Conservation (phyloP, 2,329 filamentous ascomycete genomes). For the Rhynchosporium graminicola region DNA sequence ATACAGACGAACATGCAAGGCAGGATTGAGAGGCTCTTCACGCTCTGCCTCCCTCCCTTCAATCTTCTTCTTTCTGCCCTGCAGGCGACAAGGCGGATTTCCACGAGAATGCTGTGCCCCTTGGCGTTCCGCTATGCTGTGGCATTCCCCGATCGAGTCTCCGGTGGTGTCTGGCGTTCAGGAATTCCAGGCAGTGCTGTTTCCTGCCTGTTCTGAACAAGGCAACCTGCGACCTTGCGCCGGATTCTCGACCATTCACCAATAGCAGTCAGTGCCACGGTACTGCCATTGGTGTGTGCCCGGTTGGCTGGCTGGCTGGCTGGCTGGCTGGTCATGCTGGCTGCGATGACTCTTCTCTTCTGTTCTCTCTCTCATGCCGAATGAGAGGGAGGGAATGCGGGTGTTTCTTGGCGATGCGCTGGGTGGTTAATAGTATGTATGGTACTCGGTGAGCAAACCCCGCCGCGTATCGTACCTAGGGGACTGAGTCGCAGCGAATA, state of each 20-base stretch:
- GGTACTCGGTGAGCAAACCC: too few relatives aligned
- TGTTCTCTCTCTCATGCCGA: background rate
- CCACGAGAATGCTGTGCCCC: conserved; percentile 16
- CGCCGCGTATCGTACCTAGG: too few relatives aligned
- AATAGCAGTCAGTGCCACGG: conserved; percentile 13
- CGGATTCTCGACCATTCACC: conserved; percentile 9
- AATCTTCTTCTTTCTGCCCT: background rate
- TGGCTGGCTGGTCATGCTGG: background rate
- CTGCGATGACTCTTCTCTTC: conserved; percentile 26
- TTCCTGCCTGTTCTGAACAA: background rate
- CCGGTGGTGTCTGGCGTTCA: too few relatives aligned
- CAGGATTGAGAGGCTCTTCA: too few relatives aligned
- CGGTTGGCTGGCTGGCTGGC: background rate
- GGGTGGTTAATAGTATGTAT: too few relatives aligned
- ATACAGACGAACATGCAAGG: too few relatives aligned
- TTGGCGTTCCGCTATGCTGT: conserved; percentile 5
- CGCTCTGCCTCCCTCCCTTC: background rate
- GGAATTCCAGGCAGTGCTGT: conserved; percentile 23
- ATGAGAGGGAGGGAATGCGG: too few relatives aligned
- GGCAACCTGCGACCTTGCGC: conserved; percentile 6
- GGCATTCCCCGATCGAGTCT: too few relatives aligned
- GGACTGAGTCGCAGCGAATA: too few relatives aligned
- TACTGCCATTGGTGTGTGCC: conserved; percentile 17
- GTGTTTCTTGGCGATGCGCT: too few relatives aligned
- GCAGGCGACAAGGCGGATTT: conserved; percentile 23